phyloP scores from a whole-genome alignment of 306 rosid species.

The Pachyrhizus erosus region DNA sequence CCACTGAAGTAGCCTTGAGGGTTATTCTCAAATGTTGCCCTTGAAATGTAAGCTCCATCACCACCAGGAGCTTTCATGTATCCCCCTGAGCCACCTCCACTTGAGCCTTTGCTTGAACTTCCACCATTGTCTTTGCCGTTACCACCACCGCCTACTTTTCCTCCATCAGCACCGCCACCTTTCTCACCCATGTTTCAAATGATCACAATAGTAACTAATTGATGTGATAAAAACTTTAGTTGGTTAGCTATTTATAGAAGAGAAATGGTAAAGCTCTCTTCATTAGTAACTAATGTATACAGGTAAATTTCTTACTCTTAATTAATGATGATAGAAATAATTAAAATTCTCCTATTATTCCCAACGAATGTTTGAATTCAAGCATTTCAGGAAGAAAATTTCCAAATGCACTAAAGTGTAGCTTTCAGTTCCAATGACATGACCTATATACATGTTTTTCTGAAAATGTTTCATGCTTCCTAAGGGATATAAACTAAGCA shows the following conservation, averaged over 20 bases:
- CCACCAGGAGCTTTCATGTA: conserved; percentile 15
- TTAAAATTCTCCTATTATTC: not conserved
- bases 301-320: not conserved
- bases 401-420: not conserved
- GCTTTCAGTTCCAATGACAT: not conserved
- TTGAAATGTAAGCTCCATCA: not conserved
- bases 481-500: not conserved
- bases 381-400: not conserved
- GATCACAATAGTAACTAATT: not conserved
- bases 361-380: conserved; percentile 24
- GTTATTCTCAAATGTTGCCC: conserved; percentile 4
- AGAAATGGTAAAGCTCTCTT: not conserved
- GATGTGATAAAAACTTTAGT: not conserved
- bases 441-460: not conserved
- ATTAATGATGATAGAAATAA: not conserved
- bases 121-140: not conserved
- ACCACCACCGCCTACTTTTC: no score
- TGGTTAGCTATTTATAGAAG: conserved; percentile 25
- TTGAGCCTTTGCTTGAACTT: not conserved
- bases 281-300: not conserved
- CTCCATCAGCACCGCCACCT: no score
- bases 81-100: not conserved
- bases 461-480: no score
- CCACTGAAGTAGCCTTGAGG: conserved; percentile 19
- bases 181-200: conserved; percentile 30